Base-by-base conservation (phyloP, 2,329 filamentous ascomycete species). In the Ceratocystis alfenasii region DNA sequence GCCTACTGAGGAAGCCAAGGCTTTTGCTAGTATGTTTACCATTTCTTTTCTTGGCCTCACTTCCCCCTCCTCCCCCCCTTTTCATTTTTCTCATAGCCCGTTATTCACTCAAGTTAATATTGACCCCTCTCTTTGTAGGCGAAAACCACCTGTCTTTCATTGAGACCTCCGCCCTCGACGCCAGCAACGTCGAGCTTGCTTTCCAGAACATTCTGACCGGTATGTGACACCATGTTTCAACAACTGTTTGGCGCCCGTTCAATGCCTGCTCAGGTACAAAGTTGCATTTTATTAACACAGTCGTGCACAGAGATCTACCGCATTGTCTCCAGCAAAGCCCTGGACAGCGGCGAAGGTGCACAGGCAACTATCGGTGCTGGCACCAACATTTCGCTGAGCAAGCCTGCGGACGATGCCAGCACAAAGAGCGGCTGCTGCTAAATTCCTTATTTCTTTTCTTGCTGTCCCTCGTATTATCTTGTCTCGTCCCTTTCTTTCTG, bases 161-260 rank as follows among this genome's bases (percentile, higher is more conserved):
- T 77, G 94, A 99, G 83, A 99, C 94, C 53, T 99, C 95, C 69
- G 94, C 94, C 70, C 87, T 99, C 73, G 94, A 99, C 75, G 94
- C 94, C 72, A 97, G 91, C 84, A 99, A 99, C 75, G 94, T 99
- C 71, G 94, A 99, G 80, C 86, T 97, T 74, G 94, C 94, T 68
- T 97, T 99, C 85, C 93, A 99, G 80, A 97, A 97, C 79, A 99
- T 99, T 75, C 82, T 99, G 75, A 99, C 94, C 75, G 93, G 93
- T 96, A 83, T 69, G 83, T 76, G 17, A 10, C 50, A 46, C 22
- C 10, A 15, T 15, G 60, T 5, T n/a, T 20, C 10, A 22, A 17
- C 41, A 33, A 25, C 12, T 36, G 12, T 2, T 44, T 10, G 36
- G 36, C 12, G 12, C 36, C 36, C 12, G 10, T 12, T 12, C 2